These are phyloP conservation scores for Kodamaea derodonti DNA, from an alignment of 1,139 yeast species.

Conservation along the genomic window DNA sequence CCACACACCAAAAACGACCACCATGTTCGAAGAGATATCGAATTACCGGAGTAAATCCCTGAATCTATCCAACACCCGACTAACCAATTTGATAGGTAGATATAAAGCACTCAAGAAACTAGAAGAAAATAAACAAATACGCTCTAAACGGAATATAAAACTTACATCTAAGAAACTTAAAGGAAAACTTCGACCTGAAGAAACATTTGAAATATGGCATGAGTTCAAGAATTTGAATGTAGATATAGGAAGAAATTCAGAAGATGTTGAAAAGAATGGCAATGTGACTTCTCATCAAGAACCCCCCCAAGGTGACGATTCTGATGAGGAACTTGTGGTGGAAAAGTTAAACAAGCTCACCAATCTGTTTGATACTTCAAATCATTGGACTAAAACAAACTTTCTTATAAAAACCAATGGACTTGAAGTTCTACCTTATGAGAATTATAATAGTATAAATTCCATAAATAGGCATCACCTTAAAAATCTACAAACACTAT, in stretches of 20 bases:
- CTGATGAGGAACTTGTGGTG: slow-evolving; percentile 8
- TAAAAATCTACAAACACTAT: slow-evolving; percentile 26
- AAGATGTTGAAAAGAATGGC: slow-evolving; percentile 2
- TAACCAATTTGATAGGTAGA: slow-evolving; percentile 12
- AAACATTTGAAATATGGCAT: slow-evolving; percentile 40
- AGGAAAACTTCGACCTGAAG: slow-evolving; percentile 26
- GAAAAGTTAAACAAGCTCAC: slow-evolving; percentile 3
- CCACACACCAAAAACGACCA: no score
- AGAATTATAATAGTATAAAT: slow-evolving; percentile 6
- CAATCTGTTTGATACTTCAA: slow-evolving; percentile 19
- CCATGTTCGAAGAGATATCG: slow-evolving; percentile 13
- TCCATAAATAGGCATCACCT: slow-evolving; percentile 24
- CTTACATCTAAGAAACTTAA: slow-evolving; percentile 12
- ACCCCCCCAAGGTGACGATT: no score
- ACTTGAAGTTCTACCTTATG: slow-evolving; percentile 27
- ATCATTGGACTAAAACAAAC: slow-evolving; percentile 20
- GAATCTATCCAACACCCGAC: slow-evolving; percentile 3
- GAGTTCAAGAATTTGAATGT: slow-evolving; percentile 13
- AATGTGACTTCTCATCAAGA: no score
- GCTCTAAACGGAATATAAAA: slow-evolving; percentile 2
- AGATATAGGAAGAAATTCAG: slow-evolving; percentile 6
- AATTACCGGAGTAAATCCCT: slow-evolving; percentile 4
- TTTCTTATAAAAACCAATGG: slow-evolving; percentile 27
- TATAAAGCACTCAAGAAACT: slow-evolving; percentile 18
- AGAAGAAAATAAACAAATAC: slow-evolving; percentile 10